Conservation (phyloP, 768 basidiomycete genomes). For the Boletales sp. region DNA sequence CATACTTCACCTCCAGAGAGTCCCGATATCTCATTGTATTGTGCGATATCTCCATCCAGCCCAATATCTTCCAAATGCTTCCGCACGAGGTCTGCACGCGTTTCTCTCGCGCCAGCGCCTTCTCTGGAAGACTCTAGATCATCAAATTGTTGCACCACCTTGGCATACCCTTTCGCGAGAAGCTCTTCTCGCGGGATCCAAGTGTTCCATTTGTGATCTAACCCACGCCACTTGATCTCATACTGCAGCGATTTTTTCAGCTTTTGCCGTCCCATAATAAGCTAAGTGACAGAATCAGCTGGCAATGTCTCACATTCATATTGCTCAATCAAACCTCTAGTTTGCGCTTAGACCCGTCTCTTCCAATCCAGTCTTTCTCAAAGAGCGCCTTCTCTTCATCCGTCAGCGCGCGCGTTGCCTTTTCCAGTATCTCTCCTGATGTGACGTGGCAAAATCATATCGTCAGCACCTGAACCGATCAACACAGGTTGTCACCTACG, state of each 20-base stretch:
- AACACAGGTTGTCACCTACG: conserved; percentile 47
- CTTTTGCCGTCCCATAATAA: conserved; percentile 94
- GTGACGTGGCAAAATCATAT: conserved; percentile 10
- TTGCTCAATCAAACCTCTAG: conserved; percentile 62
- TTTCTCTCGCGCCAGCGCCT: conserved; percentile 90
- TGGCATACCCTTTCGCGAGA: conserved; percentile 80
- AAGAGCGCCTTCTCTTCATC: conserved; percentile 75
- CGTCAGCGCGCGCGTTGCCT: conserved; percentile 87
- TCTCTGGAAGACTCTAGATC: conserved; percentile 95
- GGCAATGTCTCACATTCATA: conserved; percentile 6
- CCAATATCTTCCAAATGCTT: conserved; percentile 95
- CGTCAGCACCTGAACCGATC: conserved; percentile 6
- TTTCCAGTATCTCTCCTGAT: conserved; percentile 84
- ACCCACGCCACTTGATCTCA: conserved; percentile 82
- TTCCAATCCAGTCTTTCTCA: conserved; percentile 87
- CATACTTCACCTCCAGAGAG: conserved; percentile 74
- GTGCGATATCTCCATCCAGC: conserved; percentile 94
- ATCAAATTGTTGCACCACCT: conserved; percentile 91
- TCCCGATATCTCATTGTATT: conserved; percentile 95
- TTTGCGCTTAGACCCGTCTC: conserved; percentile 86
- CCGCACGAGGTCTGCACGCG: conserved; percentile 72
- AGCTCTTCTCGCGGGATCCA: conserved; percentile 91
- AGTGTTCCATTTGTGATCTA: conserved; percentile 85
- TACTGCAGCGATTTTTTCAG: conserved; percentile 95
- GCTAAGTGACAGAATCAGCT: conserved; percentile 36